Evolutionary conservation across 495 filamentous ascomycete species (phyloP), one percentile per base, ranked within the genome.

Genomic region (Aspergillus bertholletiae): DNA sequence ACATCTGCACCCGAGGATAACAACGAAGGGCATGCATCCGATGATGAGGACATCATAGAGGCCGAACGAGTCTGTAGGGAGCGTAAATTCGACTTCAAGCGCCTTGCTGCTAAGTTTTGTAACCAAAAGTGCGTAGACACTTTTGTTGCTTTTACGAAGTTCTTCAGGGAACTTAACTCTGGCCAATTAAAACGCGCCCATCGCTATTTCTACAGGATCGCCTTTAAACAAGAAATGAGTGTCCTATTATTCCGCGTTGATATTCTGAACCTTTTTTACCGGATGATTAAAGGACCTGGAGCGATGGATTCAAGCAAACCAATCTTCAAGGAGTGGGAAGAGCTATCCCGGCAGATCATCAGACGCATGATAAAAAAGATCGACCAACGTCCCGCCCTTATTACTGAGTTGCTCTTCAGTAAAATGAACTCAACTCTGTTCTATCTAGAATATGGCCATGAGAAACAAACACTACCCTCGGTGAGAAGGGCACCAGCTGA

Each of bases 141-240:
- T 0, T 99, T 94, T 60, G 79, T 97, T 34, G 67, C 80, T 7
- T 91, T 97, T 57, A 84, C 87, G 5, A 80, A 78, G 45, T 94
- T 80, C 68, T 97, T 96, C 65, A 79, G 78, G 22, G 94, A 97
- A 54, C 77, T 99, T n/a, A 76, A 83, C 53, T 74, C 83, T 2
- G 77, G 84, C 37, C 95, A 97, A 66, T 74, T 97, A 46, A 99
- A 98, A 73, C 85, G 95, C 4, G 89, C 87, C 21, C 93, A 97
- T 71, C 89, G 94, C 8, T 97, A 94, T 61, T 93, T 99, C 69
- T 93, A 97, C 58, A 86, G 94, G 1, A 82, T 96, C 39, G 92
- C 91, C 5, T 97, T 97, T 78, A 97, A 97, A 71, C 86, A 91
- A 62, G 90, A 96, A 41, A 85, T 94, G 75, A 86, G 84, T 54